Base-by-base conservation (phyloP, 345 rosid genomes). In the Acer yangbiense region DNA sequence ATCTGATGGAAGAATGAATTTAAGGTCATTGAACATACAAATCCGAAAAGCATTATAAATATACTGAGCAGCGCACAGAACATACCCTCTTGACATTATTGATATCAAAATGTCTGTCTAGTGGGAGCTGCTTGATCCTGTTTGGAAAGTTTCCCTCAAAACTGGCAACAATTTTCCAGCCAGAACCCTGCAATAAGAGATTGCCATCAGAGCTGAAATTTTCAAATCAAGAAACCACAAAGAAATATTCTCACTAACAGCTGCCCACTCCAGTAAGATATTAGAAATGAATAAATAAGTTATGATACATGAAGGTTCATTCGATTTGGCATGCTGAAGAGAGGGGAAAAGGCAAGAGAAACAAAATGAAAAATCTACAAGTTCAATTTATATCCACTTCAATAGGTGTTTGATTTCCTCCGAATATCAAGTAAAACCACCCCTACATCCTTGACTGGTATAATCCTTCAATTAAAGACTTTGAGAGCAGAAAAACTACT, bases 81-180 rank as follows among this genome's bases (percentile, higher is more conserved):
- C 72, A 68, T 76, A 82, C 85, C 76, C 85, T 60, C 69, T 82
- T 82, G 60, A 82, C 93, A 82, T 97, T 94, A 60, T 87, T 90
- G 73, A 97, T 82, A 83, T 97, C 98, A 85, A 97, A 97, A 87
- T 97, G 97, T 78, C 93, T 94, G 68, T 97, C 99, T 82, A 97
- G 79, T 52, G 99, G 99, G 63, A 97, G 98, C 85, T 94, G 95
- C 91, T 97, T 97, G 80, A 97, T 91, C 81, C 97, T 88, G 77
- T 82, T 93, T 18, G 99, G 99, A 65, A 97, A 94, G 86, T 82
- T 94, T 16, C 98, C 99, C 84, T 97, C 99, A 84, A 97, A 97
- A 86, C 97, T 91, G 32, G 96, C 93, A 82, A 97, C 99, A 85
- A 97, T 87, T 85, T 94, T 94, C 98, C 98, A 97, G 77, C 99